Conservation (phyloP, 805 yeast species). For the Groenewaldozyma salmanticensis region DNA sequence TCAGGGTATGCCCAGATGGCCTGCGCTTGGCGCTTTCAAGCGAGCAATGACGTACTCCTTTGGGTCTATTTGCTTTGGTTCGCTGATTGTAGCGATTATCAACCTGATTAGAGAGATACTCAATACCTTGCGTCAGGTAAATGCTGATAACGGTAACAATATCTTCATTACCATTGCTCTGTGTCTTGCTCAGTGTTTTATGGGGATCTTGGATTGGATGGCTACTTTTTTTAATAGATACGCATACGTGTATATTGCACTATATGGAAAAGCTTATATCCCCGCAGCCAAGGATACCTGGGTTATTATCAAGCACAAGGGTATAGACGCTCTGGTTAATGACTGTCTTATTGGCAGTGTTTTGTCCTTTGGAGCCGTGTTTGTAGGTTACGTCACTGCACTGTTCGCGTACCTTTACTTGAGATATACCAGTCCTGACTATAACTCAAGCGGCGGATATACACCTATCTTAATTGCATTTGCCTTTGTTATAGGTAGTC, state of each 20-base stretch:
- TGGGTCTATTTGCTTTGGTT: constrained; percentile 86
- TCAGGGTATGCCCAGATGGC: constrained; percentile 68
- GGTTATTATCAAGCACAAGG: constrained; percentile 65
- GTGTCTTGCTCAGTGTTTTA: constrained; percentile 40
- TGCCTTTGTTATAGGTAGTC: constrained; percentile 62
- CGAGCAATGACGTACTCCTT: constrained; percentile 78
- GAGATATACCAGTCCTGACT: constrained; percentile 55
- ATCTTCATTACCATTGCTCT: constrained; percentile 45
- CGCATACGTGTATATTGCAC: constrained; percentile 78
- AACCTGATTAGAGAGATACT: constrained; percentile 55
- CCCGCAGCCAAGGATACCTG: constrained; percentile 75
- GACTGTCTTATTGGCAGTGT: constrained; percentile 78
- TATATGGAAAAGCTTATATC: constrained; percentile 73
- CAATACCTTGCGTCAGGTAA: constrained; percentile 41
- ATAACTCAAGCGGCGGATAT: constrained; percentile 48
- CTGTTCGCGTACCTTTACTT: constrained; percentile 58
- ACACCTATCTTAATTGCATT: constrained; percentile 70
- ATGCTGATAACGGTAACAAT: constrained; percentile 42
- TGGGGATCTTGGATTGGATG: constrained; percentile 66
- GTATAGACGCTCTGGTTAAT: constrained; percentile 74
- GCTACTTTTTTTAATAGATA: constrained; percentile 82
- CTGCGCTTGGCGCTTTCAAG: constrained; percentile 71
- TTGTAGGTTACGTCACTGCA: constrained; percentile 59
- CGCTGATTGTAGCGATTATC: constrained; percentile 59
- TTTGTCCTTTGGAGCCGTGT: constrained; percentile 61